Percentiles rank a stretch among this genome's conserved stretches.
These are phyloP conservation scores for Mimosa pudica DNA, from an alignment of 306 rosid genomes.

Conservation along the genomic window DNA sequence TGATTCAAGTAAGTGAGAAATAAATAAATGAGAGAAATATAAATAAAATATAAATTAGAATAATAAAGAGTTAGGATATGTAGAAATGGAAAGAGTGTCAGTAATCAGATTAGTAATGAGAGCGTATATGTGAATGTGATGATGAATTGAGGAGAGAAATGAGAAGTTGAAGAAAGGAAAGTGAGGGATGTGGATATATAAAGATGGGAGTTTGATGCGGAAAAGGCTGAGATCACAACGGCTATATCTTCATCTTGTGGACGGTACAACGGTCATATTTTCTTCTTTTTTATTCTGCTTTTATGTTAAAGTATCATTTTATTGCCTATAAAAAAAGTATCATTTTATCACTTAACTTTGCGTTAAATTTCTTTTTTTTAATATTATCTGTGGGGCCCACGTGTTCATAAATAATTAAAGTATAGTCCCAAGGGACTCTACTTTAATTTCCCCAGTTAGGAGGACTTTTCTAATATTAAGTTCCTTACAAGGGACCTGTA, in stretches of 20 bases:
- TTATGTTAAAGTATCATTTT: no score
- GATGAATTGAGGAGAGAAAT: not conserved
- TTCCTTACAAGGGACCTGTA: no score
- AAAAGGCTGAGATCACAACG: slow-evolving; percentile 26
- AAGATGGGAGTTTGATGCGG: not conserved
- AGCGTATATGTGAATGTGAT: not conserved
- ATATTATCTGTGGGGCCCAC: no score
- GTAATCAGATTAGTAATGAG: not conserved
- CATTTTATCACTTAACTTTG: no score
- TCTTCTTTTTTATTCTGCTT: not conserved
- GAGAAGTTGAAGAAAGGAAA: slow-evolving; percentile 24
- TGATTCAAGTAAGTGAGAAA: not conserved
- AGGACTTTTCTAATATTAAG: no score
- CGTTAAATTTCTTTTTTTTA: no score
- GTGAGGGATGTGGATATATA: not conserved
- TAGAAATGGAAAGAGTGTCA: not conserved
- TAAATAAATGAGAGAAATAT: no score
- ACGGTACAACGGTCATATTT: slow-evolving; percentile 37
- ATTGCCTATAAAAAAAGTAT: no score
- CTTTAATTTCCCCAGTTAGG: no score
- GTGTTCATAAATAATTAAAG: no score
- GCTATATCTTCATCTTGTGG: slow-evolving; percentile 8
- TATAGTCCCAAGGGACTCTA: no score
- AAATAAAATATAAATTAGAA: not conserved
- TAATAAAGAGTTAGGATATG: not conserved